Base-by-base conservation (phyloP, 2,329 filamentous ascomycete species). In the Fusarium pseudoanthophilum region DNA sequence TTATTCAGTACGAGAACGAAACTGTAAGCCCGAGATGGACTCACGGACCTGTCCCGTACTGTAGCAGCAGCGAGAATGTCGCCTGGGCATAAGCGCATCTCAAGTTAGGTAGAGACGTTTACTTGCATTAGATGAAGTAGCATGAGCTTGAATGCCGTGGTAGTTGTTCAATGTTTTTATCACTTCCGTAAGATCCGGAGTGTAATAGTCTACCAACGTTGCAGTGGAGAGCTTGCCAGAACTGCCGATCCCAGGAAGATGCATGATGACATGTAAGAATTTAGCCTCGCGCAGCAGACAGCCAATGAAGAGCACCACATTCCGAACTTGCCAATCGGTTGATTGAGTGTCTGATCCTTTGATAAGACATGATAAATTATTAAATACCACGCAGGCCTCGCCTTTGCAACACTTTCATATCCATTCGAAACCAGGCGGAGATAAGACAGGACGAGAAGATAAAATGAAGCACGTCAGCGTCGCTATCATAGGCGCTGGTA, bases 401-500 rank as follows among this genome's bases (percentile, higher is more conserved):
- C 11, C 1, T 32, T n/a, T n/a, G 5, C 10, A 5, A 8, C 2
- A 7, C 5, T 5, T 8, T n/a, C 32, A 34, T 46, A 4, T 4
- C 11, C 9, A 8, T 10, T 58, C 8, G 0, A 2, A 14, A 1
- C 2, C 18, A 36, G 7, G 1, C 13, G 3, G 2, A 39, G 4
- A 9, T 9, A 6, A 34, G 7, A 1, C 4, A 34, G 24, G 4
- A 11, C 16, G 11, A 32, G 8, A 13, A 42, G 24, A 4, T 11
- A 49, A 16, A 7, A 66, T 66, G 63, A 64, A 64, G 7, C 37
- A 49, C 20, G 20, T 46, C 16, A 49, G 34, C 14, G 64, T 67
- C 2, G 60, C 64, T 1, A 36, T 67, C 4, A 40, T 67, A 36
- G 64, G 64, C n/a, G 64, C 64, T 5, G 64, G 64, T 64, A 2